Evolutionary conservation across 441 rosid species (phyloP).

Genomic region (Corymbia citriodora): DNA sequence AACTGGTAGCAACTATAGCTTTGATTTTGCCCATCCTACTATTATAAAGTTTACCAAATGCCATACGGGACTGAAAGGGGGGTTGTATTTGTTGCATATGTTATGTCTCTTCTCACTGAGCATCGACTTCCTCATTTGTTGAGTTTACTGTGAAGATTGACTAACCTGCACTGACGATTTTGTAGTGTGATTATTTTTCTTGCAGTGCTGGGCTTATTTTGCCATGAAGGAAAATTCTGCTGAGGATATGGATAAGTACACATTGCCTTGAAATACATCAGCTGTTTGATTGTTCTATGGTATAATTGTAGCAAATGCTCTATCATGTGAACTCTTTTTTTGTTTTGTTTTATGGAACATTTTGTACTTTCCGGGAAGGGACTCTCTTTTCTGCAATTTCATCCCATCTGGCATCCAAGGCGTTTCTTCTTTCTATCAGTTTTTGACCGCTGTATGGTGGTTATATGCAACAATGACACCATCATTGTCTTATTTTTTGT

Average conservation of each 20-base stretch:
- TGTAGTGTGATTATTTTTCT: not conserved
- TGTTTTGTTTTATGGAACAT: not conserved
- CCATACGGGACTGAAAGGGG: not conserved
- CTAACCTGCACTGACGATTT: no score
- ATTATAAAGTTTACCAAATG: not conserved
- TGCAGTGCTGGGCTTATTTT: not conserved
- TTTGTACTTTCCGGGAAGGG: not conserved
- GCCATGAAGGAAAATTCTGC: not conserved
- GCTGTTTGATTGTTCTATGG: not conserved
- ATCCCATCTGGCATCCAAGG: not conserved
- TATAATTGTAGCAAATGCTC: not conserved
- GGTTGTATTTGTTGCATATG: not conserved
- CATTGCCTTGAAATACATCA: not conserved
- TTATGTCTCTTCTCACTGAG: not conserved
- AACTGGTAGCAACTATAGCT: not conserved
- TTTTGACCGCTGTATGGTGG: not conserved
- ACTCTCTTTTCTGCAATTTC: not conserved
- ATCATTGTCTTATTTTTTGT: not conserved
- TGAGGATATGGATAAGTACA: not conserved
- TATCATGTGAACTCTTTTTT: not conserved
- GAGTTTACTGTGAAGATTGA: not conserved
- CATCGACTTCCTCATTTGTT: not conserved
- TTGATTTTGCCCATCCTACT: not conserved
- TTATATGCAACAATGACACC: not conserved
- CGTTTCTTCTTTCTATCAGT: not conserved